Conservation (phyloP, 192 early-diverging fungal genomes). For the Gryganskiella cystojenkinii region DNA sequence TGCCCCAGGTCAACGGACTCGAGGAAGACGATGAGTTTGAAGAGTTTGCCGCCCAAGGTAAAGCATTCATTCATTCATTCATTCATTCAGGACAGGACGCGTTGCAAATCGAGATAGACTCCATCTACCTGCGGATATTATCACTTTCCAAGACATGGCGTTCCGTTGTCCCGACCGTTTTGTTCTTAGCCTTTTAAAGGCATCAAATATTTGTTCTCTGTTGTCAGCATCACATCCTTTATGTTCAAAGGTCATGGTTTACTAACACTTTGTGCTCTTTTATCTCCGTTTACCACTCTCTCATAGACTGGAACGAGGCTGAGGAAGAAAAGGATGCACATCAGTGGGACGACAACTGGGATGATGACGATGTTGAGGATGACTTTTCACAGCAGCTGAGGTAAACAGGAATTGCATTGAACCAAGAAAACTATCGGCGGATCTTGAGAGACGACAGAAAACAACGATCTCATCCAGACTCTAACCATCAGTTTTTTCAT, state of each 20-base stretch:
- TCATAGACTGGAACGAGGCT: conserved; percentile 82
- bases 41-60: conserved; percentile 90
- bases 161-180: too few relatives aligned
- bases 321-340: conserved; percentile 81
- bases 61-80: background rate
- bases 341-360: conserved; percentile 93
- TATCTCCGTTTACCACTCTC: background rate
- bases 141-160: too few relatives aligned
- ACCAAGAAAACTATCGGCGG: too few relatives aligned
- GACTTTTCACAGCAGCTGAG: conserved; percentile 92
- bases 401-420: conserved; percentile 21
- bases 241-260: background rate
- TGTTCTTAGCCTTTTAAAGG: too few relatives aligned
- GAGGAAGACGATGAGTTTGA: conserved; percentile 97
- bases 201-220: too few relatives aligned
- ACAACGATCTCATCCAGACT: too few relatives aligned
- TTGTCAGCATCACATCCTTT: too few relatives aligned
- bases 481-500: background rate
- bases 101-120: too few relatives aligned
- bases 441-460: background rate
- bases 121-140: too few relatives aligned
- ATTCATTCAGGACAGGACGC: too few relatives aligned
- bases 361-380: conserved; percentile 90
- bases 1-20: conserved; percentile 72
- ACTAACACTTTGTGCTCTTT: background rate